phyloP scores from a whole-genome alignment of 495 filamentous ascomycete genomes.

The Xylaria telfairii region DNA sequence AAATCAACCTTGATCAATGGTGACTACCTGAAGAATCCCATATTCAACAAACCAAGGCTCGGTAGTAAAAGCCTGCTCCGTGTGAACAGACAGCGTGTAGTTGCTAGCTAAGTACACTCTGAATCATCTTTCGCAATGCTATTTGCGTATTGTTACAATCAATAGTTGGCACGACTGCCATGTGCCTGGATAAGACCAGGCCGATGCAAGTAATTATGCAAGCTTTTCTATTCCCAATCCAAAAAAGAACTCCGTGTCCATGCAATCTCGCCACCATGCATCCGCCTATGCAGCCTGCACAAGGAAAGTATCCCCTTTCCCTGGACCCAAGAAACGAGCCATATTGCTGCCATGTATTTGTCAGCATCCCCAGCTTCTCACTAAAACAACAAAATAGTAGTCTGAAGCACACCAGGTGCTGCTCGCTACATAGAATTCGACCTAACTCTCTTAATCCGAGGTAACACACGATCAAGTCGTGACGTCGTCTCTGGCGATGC shows the following conservation, averaged over 20 bases:
- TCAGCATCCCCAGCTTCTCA: neutral
- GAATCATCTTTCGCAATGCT: neutral
- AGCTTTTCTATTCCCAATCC: neutral
- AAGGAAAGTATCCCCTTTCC: neutral
- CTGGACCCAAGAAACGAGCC: neutral
- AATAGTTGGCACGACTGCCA: neutral
- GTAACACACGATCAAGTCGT: conserved; percentile 18
- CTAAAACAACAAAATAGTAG: neutral
- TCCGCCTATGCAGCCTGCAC: neutral
- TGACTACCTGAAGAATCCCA: neutral
- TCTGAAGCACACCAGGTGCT: neutral
- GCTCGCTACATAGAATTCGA: conserved; percentile 44
- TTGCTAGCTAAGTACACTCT: neutral
- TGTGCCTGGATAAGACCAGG: neutral
- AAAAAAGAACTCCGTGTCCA: neutral
- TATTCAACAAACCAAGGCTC: neutral
- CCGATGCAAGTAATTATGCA: neutral
- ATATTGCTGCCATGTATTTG: too few species aligned
- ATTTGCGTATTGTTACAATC: neutral
- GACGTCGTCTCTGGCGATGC: neutral
- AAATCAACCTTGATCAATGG: neutral
- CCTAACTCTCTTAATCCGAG: conserved; percentile 43
- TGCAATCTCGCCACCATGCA: conserved; percentile 2
- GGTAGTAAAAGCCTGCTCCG: neutral
- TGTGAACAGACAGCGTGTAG: neutral